Evolutionary conservation across 306 rosid species (phyloP), one percentile per base, ranked within the genome.

Genomic region (Sphenostylis stenocarpa): DNA sequence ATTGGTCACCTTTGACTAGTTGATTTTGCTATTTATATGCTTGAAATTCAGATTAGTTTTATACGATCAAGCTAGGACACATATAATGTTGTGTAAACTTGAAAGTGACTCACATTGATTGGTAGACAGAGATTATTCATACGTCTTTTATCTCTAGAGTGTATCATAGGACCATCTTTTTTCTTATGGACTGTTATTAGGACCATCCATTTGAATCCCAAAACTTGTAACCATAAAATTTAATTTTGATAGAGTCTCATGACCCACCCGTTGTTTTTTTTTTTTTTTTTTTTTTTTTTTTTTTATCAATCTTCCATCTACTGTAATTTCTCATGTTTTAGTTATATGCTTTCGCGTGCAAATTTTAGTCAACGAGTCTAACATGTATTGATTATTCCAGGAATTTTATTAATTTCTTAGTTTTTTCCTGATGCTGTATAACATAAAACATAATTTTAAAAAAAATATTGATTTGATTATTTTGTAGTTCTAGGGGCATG

Each of bases 61-160:
- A 13, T 70, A 12, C n/a, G 61, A 77, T 53, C 55, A 67, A 39
- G 38, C 26, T 62, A 72, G 16, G 36, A 67, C n/a, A 55, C 75
- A 19, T 24, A 44, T 38, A 39, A 53, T 51, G 26, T 53, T 63
- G 67, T 64, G 49, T 63, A 11, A 80, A 33, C 70, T 61, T 73
- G 85, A 63, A 62, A 62, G 14, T 77, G 74, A 76, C 74, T 61
- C 75, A 81, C 60, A 78, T 75, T 81, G 75, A 77, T 77, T 68
- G 43, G 49, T 70, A 74, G 78, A 81, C 79, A 69, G 44, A 56
- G 88, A 78, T 85, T 74, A 78, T 41, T 73, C 83, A 68, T 45
- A 68, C 45, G 51, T 76, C 45, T 69, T 72, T 72, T 28, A 69
- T 70, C 65, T 61, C 31, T 44, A 62, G 67, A 17, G 17, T 45